phyloP scores from a whole-genome alignment of 2,329 filamentous ascomycete genomes.

The Talaromyces pinophilus region DNA sequence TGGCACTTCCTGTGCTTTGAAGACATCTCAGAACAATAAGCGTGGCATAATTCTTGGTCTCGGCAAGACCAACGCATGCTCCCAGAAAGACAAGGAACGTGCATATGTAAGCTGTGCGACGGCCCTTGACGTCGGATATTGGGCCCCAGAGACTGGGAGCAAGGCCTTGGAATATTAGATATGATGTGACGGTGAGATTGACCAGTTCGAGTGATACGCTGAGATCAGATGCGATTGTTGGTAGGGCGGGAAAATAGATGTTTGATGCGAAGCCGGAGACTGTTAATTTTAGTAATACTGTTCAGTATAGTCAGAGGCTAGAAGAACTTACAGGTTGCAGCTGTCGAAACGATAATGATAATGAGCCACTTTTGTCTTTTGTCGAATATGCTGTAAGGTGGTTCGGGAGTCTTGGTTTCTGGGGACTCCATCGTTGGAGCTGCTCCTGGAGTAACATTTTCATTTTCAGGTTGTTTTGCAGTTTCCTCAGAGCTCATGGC shows the following conservation, averaged over 20 bases:
- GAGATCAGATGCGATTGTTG: constrained; percentile 44
- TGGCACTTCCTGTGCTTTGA: constrained; percentile 48
- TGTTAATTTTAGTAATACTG: constrained; percentile 16
- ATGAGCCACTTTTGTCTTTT: constrained; percentile 52
- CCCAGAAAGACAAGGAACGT: constrained; percentile 45
- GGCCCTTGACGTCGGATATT: constrained; percentile 45
- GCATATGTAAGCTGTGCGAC: constrained; percentile 42
- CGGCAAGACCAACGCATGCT: constrained; percentile 46
- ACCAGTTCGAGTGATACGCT: constrained; percentile 40
- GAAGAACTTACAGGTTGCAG: constrained; percentile 52
- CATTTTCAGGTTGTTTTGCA: constrained; percentile 4
- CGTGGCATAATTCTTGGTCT: constrained; percentile 40
- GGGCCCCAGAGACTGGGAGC: constrained; percentile 47
- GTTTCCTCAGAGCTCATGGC: background rate
- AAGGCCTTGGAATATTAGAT: constrained; percentile 44
- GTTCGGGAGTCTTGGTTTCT: constrained; percentile 19
- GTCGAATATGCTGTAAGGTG: constrained; percentile 55
- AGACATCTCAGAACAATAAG: constrained; percentile 46
- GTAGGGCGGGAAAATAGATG: constrained; percentile 51
- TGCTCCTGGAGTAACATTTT: background rate
- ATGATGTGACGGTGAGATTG: constrained; percentile 51
- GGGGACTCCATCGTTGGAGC: constrained; percentile 5
- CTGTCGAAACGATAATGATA: constrained; percentile 50
- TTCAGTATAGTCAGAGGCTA: background rate
- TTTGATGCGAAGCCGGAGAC: constrained; percentile 44